phyloP scores from a whole-genome alignment of 108 stramenopile genomes.

The Conticribra guillardii region DNA sequence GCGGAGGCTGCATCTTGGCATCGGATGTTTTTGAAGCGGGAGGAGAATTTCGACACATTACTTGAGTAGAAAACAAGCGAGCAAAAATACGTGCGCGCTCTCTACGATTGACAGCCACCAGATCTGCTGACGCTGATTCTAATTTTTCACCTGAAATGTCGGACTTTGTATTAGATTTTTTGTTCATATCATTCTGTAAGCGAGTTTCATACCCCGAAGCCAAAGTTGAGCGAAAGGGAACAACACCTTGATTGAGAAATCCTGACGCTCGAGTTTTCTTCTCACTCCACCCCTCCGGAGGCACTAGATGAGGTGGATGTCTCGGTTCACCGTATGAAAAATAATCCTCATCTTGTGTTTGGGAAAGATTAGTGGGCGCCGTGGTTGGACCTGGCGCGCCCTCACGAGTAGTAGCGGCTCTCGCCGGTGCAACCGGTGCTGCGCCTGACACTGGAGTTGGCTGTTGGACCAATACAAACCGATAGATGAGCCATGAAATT shows the following conservation, averaged over 20 bases:
- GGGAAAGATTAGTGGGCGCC: background rate
- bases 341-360: background rate
- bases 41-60: background rate
- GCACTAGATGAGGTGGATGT: constrained; percentile 33
- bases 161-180: background rate
- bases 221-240: constrained; percentile 33
- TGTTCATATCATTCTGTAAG: constrained; percentile 1
- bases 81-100: constrained; percentile 48
- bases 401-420: background rate
- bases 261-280: background rate
- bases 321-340: constrained; percentile 3
- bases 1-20: constrained; percentile 11
- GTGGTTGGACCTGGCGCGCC: constrained; percentile 3
- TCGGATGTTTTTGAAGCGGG: background rate
- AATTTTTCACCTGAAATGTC: background rate
- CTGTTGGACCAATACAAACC: constrained; percentile 13
- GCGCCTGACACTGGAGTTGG: background rate
- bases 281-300: background rate
- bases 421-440: background rate
- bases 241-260: constrained; percentile 19
- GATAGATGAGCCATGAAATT: constrained; percentile 28
- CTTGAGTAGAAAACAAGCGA: constrained; percentile 12
- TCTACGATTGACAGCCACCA: constrained; percentile 22
- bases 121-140: background rate
- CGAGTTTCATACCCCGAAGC: constrained; percentile 21